Evolutionary conservation across 2,329 filamentous ascomycete genomes (phyloP), one percentile per base, ranked within the genome.

Genomic region (Neopestalotiopsis rosae): DNA sequence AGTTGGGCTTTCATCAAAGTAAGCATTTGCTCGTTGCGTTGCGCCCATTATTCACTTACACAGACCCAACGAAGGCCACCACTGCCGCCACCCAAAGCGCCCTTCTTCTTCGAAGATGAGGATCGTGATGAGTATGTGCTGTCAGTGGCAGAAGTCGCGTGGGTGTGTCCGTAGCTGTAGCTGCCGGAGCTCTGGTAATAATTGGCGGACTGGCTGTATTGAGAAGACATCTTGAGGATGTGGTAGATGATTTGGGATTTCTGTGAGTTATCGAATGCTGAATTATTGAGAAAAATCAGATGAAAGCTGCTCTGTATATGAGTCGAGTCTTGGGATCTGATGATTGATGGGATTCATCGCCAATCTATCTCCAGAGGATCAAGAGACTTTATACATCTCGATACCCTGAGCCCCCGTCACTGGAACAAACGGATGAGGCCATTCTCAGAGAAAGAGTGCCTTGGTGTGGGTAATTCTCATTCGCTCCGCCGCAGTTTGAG

Each of bases 1-100:
- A 66, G 52, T 66, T 28, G 28, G 61, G 61, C 61, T 64, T n/a
- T 34, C 34, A 32, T 34, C n/a, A 20, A 64, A 13, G 38, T 45
- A 2, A 45, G 28, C n/a, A 13, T 40, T 42, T 5, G 17, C 17
- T 3, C 45, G 9, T 20, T 17, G 20, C 3, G 20, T 28, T 13
- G 5, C 45, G 40, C 17, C 2, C 32, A 45, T 69, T 49, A 17
- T 40, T 28, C 7, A 30, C 61, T 64, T 49, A 64, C 61, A 20
- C 61, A 64, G 4, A 45, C 5, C 61, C 61, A 64, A 10, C 61
- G 61, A 24, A 42, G 40, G 24, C 12, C 20, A 17, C 12, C 20
- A 30, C 4, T 20, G 30, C n/a, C 61, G 3, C 20, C n/a, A 10
- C 13, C 12, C 59, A 20, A 40, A 3, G 32, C 14, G 4, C 20